Evolutionary conservation across 176 grass and related monocot species (phyloP), one percentile per base, ranked within the genome.

Genomic region (Zoysia japonica): DNA sequence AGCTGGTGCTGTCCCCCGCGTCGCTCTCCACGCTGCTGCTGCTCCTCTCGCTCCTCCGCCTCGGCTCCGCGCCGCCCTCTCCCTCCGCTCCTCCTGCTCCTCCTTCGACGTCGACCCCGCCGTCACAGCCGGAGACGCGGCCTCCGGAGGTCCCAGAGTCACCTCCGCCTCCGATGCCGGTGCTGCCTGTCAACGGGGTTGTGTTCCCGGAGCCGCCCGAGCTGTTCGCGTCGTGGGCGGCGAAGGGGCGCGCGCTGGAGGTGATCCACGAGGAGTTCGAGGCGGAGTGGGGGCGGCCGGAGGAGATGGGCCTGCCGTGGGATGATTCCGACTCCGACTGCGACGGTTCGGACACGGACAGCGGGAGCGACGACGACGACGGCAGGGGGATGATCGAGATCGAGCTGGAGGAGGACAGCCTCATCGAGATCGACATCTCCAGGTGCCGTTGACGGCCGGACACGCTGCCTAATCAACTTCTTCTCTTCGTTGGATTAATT

Each of bases 221-320:
- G 56, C 59, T 61, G 20, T 91, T 90, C 86, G 66, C 81, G 52
- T 90, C 84, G 46, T 91, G 86, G 86, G 71, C 67, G 49, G 64
- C 64, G 28, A 84, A 88, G 6, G 82, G 92, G 51, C 80, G 84
- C 6, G 77, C 84, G 4, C 78, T 94, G 59, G 92, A 94, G 84
- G 89, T 91, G n/a, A 94, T 94, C 84, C 89, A 89, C 86, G 92
- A 94, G 78, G 92, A 94, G 69, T 87, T 87, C 89, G 92, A 89
- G 85, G 81, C 78, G 53, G 81, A 85, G 82, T 88, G 81, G 77
- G 77, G 73, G 0, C 68, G 68, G 5, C 78, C 82, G 36, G 85
- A 85, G 67, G 78, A 80, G 82, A 82, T 91, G 78, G 82, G 78
- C 46, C 73, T 88, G 28, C 16, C 71, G 35, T 91, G 78, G 87